Evolutionary conservation across 179 eudicot species (phyloP), one percentile per base, ranked within the genome.

Genomic region (Beta macrorhiza): DNA sequence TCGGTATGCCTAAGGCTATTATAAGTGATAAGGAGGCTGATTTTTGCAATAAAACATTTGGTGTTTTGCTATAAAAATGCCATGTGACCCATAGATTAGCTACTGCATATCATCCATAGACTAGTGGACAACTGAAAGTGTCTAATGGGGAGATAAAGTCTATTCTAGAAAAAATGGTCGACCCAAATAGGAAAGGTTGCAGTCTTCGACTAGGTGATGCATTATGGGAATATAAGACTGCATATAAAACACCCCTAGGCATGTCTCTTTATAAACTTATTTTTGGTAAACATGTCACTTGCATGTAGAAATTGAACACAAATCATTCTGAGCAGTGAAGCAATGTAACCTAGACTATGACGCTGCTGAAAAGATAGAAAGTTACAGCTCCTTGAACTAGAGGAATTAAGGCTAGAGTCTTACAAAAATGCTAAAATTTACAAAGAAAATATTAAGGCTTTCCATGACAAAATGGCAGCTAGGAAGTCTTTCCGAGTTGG

Each of bases 1-100:
- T 75, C 19, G 78, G 78, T 6, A 37, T 75, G 65, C 67, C 78
- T 5, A 75, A 75, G 29, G 78, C 78, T 0, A 37, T 75, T 7
- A 75, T 75, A 5, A 75, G 67, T 13, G 20, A 74, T 55, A 55
- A 10, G 45, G 49, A 57, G 4, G 49, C 57, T 3, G 57, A 71
- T 1, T 71, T 71, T 47, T 71, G 56, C 14, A 71, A 71, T 10
- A 47, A n/a, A n/a, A 51, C 72, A 11, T 45, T 71, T 71, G 32
- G 37, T 5, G 9, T 32, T 17, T 44, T 68, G 11, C 72, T 68
- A 12, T 51, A 13, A 3, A 68, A 42, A 4, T 44, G 15, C 16
- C 72, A 68, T 25, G 75, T 72, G 13, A n/a, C 37, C 8, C 59
- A 49, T 49, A 72, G 58, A 20, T 16, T 4, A 47, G 22, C 32